Evolutionary conservation across 495 filamentous ascomycete genomes (phyloP), one percentile per base, ranked within the genome.

Genomic region (Chaetomium tenue): DNA sequence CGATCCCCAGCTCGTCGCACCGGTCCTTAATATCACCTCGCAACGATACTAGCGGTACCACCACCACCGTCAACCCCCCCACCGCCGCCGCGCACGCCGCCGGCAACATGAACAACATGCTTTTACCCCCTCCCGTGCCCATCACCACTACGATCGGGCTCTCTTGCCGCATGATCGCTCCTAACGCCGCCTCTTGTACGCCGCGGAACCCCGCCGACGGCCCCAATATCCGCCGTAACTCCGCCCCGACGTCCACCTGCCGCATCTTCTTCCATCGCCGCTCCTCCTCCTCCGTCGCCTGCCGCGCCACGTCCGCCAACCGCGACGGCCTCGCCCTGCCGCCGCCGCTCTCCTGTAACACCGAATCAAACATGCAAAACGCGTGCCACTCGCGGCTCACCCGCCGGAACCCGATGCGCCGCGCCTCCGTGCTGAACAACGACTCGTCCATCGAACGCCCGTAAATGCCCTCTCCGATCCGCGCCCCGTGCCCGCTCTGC

Each of bases 361-460:
- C 46, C 46, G 47, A 51, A 51, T 51, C 47, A 20, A 51, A 51
- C 9, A 51, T 51, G 9, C 47, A 51, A 51, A 51, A 51, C 47
- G 20, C 47, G n/a, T 51, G n/a, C 47, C 47, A 51, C 47, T 51
- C 47, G 47, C 47, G 47, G 47, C 47, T 51, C 7, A 51, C 47
- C 47, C 47, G 47, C 47, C 47, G 47, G 47, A 51, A 51, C 47
- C 47, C n/a, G n/a, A 51, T 51, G 20, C 47, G 47, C 47, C 47
- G 47, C n/a, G n/a, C 47, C 47, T 51, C 47, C n/a, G 20, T 51
- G 9, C 47, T 51, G 9, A 51, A 51, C 20, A 51, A 51, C 47
- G 47, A 51, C 47, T 51, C 47, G 47, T 23, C 20, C 47, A 23
- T 51, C 47, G 47, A 51, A 12, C 47, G 47, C 20, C 47, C n/a